phyloP scores from a whole-genome alignment of 2,329 filamentous ascomycete species.

The Aureobasidium pullulans region DNA sequence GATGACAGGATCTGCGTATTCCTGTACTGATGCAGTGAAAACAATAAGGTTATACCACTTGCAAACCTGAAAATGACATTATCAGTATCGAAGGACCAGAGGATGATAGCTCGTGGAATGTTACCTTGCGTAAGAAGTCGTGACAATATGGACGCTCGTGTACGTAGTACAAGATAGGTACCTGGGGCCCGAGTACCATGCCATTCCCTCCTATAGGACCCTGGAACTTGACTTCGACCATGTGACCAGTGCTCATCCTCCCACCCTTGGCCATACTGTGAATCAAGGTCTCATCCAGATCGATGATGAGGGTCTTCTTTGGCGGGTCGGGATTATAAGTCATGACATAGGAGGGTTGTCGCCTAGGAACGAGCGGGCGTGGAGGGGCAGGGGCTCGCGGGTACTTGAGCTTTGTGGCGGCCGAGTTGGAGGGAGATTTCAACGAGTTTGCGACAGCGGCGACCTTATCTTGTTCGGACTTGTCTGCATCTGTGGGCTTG shows the following conservation, averaged over 20 bases:
- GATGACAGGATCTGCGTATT: constrained; percentile 97
- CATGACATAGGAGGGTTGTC: constrained; percentile 80
- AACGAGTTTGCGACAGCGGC: constrained; percentile 61
- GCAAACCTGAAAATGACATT: constrained; percentile 52
- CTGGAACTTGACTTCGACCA: constrained; percentile 76
- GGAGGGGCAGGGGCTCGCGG: constrained; percentile 84
- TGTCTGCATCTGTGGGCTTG: constrained; percentile 17
- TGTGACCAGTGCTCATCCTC: constrained; percentile 91
- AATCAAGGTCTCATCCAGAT: constrained; percentile 94
- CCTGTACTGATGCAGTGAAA: constrained; percentile 95
- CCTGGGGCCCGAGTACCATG: constrained; percentile 69
- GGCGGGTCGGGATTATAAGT: constrained; percentile 50
- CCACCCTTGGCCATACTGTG: constrained; percentile 97
- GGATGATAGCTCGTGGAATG: constrained; percentile 10
- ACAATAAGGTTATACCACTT: constrained; percentile 98
- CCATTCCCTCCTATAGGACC: constrained; percentile 57
- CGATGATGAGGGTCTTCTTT: constrained; percentile 89
- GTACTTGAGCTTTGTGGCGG: constrained; percentile 63
- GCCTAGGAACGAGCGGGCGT: constrained; percentile 77
- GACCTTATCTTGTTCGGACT: constrained; percentile 28
- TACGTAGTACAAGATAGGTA: constrained; percentile 97
- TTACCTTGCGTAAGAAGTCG: constrained; percentile 79
- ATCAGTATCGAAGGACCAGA: not conserved
- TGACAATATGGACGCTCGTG: constrained; percentile 97
- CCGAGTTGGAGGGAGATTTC: constrained; percentile 87